These are phyloP conservation scores for Pisolithus marmoratus DNA, from an alignment of 768 basidiomycete genomes.

Conservation along the genomic window DNA sequence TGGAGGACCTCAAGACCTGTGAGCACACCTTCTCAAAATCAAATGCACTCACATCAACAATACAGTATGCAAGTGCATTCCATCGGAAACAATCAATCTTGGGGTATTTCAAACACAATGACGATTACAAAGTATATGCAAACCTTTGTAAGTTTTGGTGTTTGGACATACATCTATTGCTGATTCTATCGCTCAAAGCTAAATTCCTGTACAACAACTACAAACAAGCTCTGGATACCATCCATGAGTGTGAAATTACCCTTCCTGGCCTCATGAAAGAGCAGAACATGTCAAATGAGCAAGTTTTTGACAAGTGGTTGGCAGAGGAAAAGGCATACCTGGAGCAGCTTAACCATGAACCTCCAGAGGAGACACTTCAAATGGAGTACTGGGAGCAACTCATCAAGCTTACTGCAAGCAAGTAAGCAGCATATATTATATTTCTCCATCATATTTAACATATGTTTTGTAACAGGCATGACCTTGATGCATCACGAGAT, in stretches of 20 bases:
- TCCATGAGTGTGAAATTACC: neutral
- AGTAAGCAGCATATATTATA: slow-evolving; percentile 1
- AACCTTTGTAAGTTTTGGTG: neutral
- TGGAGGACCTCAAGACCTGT: too few species aligned
- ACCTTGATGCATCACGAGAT: neutral
- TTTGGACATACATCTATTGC: too few species aligned
- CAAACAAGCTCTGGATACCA: slow-evolving; percentile 19
- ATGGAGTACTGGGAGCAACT: slow-evolving; percentile 12
- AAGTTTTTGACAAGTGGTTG: slow-evolving; percentile 3
- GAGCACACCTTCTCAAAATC: slow-evolving; percentile 17
- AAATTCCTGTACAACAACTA: slow-evolving; percentile 20
- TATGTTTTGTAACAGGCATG: too few species aligned
- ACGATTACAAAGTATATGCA: neutral
- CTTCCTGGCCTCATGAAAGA: slow-evolving; percentile 1
- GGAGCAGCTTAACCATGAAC: neutral
- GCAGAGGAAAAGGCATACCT: slow-evolving; percentile 6
- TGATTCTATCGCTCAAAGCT: too few species aligned
- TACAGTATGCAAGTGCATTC: slow-evolving; percentile 10
- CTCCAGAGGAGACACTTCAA: too few species aligned
- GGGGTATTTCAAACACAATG: neutral
- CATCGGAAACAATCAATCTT: slow-evolving; percentile 15
- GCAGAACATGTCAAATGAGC: slow-evolving; percentile 1
- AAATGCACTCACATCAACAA: slow-evolving; percentile 9
- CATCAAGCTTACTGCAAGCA: neutral
- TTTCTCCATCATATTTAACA: neutral